A percentile compares a stretch with the other conserved stretches of the same genome.
Evolutionary conservation across 306 rosid genomes (phyloP).

Genomic region (Canavalia gladiata): DNA sequence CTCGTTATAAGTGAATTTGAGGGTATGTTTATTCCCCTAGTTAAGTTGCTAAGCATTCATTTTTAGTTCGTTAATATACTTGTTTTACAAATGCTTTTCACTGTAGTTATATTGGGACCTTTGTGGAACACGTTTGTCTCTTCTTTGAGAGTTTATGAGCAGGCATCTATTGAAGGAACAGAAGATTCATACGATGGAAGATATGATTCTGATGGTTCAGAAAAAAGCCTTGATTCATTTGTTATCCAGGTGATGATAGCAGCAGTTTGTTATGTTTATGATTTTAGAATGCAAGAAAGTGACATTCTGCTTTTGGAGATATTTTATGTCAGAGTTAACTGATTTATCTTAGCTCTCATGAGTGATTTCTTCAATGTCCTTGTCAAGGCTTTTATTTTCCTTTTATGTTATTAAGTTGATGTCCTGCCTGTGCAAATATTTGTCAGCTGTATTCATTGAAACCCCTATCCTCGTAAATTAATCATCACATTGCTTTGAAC

Average conservation of each 20-base stretch:
- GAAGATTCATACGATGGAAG: conserved; percentile 88
- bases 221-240: conserved; percentile 92
- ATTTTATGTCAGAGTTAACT: conserved; percentile 34
- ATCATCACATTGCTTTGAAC: background rate
- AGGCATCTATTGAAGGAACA: conserved; percentile 79
- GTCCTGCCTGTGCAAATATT: conserved; percentile 29
- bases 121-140: conserved; percentile 91
- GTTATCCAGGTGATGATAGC: conserved; percentile 76
- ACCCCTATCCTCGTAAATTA: conserved; percentile 13
- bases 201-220: conserved; percentile 95
- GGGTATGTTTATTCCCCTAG: conserved; percentile 58
- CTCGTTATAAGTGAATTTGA: conserved; percentile 74
- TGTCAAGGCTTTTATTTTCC: conserved; percentile 5
- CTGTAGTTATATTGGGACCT: conserved; percentile 79
- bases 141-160: conserved; percentile 71
- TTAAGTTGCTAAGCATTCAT: conserved; percentile 33
- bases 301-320: conserved; percentile 1
- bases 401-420: conserved; percentile 29
- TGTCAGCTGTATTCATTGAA: conserved; percentile 34
- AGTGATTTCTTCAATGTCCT: conserved; percentile 28
- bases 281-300: conserved; percentile 17
- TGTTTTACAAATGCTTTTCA: conserved; percentile 43
- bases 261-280: conserved; percentile 37
- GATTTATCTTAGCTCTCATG: background rate
- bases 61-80: conserved; percentile 41